These are phyloP conservation scores for Lumnitzera littorea DNA, from an alignment of 345 rosid genomes.

Conservation along the genomic window DNA sequence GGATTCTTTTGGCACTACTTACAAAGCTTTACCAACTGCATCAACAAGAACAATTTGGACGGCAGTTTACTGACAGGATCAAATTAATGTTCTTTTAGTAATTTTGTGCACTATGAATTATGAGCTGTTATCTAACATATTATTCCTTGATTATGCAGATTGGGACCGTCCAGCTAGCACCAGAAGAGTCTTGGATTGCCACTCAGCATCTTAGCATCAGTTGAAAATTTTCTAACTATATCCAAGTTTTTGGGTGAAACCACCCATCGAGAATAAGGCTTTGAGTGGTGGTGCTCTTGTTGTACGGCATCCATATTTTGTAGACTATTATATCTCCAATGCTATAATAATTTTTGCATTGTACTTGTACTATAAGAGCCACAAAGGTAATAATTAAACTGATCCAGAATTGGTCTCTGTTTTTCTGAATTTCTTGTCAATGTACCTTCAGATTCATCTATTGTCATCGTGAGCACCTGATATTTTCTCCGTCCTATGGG, in stretches of 20 bases:
- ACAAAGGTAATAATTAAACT: background rate
- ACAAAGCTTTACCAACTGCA: background rate
- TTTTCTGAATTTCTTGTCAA: background rate
- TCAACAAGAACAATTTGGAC: background rate
- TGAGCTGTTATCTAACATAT: background rate
- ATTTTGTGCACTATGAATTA: background rate
- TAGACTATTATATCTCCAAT: too few species aligned
- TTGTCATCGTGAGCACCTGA: too few species aligned
- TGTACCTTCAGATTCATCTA: too few species aligned
- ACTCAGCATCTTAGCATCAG: constrained; percentile 57
- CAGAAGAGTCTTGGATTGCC: constrained; percentile 76
- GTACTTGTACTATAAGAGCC: too few species aligned
- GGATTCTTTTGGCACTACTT: constrained; percentile 1
- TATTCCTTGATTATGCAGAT: constrained; percentile 34
- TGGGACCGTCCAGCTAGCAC: constrained; percentile 65
- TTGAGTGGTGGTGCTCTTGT: background rate
- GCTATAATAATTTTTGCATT: too few species aligned
- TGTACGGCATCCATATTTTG: background rate
- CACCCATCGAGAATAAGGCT: background rate
- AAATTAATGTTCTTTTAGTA: background rate
- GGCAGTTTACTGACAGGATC: constrained; percentile 1
- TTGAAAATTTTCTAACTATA: constrained; percentile 14
- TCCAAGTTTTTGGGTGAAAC: background rate
- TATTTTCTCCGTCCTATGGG: too few species aligned
- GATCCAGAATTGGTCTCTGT: background rate